Conservation (phyloP, 2,329 filamentous ascomycete genomes). For the Chaetothyriales sp. region DNA sequence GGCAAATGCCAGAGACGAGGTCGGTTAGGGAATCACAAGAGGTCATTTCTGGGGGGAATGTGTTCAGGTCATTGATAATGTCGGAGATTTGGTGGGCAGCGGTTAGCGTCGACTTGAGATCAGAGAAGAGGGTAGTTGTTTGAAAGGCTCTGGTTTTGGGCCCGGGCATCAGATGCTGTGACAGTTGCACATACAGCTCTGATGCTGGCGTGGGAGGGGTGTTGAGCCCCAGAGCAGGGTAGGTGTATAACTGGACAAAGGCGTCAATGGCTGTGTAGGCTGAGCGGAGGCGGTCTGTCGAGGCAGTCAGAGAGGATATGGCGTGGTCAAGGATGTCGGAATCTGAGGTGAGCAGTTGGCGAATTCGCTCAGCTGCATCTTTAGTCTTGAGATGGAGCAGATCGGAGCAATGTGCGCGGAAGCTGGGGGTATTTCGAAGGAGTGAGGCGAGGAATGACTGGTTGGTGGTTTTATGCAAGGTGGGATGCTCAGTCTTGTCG, state of each 20-base stretch:
- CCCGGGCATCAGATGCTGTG: background rate
- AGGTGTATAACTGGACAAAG: background rate
- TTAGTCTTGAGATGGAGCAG: constrained; percentile 24
- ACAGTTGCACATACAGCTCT: background rate
- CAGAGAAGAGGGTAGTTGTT: background rate
- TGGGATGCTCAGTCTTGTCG: background rate
- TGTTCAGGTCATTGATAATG: background rate
- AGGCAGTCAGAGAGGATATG: constrained; percentile 23
- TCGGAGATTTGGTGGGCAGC: background rate
- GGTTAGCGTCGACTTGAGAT: background rate
- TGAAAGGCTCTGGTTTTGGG: background rate
- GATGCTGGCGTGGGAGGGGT: background rate
- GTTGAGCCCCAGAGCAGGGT: background rate
- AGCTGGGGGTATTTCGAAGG: constrained; percentile 42
- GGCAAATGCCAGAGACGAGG: background rate
- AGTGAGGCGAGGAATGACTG: constrained; percentile 34
- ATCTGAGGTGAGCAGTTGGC: constrained; percentile 36
- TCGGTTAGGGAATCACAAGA: background rate
- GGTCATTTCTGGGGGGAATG: background rate
- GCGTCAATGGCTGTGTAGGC: constrained; percentile 3
- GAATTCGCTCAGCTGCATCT: constrained; percentile 23
- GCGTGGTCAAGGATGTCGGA: constrained; percentile 30
- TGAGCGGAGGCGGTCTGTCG: constrained; percentile 18
- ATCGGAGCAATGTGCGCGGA: constrained; percentile 26
- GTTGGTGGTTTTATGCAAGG: constrained; percentile 3